Evolutionary conservation across 2,329 filamentous ascomycete species (phyloP).

Genomic region (Apiospora rasikravindrae): DNA sequence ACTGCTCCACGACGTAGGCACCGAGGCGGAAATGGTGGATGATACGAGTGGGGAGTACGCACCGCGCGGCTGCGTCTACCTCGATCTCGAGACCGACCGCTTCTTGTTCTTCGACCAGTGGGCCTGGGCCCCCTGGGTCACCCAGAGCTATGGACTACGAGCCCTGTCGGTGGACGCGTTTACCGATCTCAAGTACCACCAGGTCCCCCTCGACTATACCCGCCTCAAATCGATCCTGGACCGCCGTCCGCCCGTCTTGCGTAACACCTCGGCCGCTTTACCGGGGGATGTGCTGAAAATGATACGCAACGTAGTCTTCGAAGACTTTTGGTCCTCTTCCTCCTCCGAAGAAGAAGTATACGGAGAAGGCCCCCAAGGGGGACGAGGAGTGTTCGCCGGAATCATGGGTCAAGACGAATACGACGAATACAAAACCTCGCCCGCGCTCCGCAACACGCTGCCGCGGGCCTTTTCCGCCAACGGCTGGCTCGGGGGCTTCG

Average conservation of each 20-base stretch:
- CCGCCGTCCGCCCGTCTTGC: not conserved
- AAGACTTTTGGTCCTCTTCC: not conserved
- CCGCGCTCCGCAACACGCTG: too few relatives aligned
- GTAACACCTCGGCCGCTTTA: not conserved
- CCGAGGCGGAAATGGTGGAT: not conserved
- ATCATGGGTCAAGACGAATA: not conserved
- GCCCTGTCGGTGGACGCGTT: not conserved
- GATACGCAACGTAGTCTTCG: not conserved
- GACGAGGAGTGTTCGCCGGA: not conserved
- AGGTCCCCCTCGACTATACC: not conserved
- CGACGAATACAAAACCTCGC: too few relatives aligned
- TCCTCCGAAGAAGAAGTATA: not conserved
- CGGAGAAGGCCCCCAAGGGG: too few relatives aligned
- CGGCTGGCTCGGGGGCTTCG: not conserved
- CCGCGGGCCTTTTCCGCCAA: not conserved
- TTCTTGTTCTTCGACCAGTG: not conserved
- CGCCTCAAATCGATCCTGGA: not conserved
- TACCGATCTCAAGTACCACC: not conserved
- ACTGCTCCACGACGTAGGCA: not conserved
- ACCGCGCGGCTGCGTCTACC: not conserved
- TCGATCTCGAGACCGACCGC: not conserved
- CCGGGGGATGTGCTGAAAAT: not conserved
- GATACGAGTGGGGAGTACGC: rapidly evolving
- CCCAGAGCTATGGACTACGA: not conserved
- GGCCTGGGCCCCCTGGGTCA: not conserved